Base-by-base conservation (phyloP, 257 asterid genomes). In the Leonotis leonurus region DNA sequence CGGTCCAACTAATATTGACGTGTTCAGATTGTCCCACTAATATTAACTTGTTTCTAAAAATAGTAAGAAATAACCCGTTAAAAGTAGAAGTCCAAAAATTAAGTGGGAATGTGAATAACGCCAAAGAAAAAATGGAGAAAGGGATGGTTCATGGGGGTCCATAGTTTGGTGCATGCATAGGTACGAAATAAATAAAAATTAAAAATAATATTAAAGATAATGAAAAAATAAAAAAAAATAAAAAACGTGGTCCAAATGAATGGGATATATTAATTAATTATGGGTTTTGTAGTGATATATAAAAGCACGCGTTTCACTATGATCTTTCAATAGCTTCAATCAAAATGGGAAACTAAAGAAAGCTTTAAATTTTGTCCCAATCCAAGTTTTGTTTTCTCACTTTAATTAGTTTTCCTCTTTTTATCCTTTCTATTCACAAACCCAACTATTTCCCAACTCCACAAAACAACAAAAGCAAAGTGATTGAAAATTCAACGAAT, bases 211-310 rank as follows among this genome's bases (percentile, higher is more conserved):
- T 4, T 40, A n/a, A 14, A 3, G 4, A 39, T 14, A 39, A 8
- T 36, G 13, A n/a, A 24, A 26, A 35, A 32, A 53, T 48, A 44
- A 24, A 32, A 69, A 64, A 54, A 73, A 60, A 29, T n/a, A 30
- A 62, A 55, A 56, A 60, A 67, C 76, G 83, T 78, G 88, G 88
- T 76, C 83, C 88, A 66, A 10, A 39, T 12, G 58, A 68, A 56
- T 67, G 56, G 70, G 59, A 62, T 45, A 46, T 43, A 25, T 72
- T 66, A n/a, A n/a, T n/a, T n/a, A n/a, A n/a, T n/a, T n/a, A n/a
- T n/a, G n/a, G n/a, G n/a, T n/a, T n/a, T n/a, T n/a, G n/a, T n/a
- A n/a, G 43, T 53, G 35, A 37, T 39, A 27, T 17, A 29, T 41
- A 24, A 32, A 8, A 36, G 70, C 62, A 64, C 62, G 62, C 70